These are phyloP conservation scores for Citrus medica DNA, from an alignment of 345 rosid species.

Conservation along the genomic window DNA sequence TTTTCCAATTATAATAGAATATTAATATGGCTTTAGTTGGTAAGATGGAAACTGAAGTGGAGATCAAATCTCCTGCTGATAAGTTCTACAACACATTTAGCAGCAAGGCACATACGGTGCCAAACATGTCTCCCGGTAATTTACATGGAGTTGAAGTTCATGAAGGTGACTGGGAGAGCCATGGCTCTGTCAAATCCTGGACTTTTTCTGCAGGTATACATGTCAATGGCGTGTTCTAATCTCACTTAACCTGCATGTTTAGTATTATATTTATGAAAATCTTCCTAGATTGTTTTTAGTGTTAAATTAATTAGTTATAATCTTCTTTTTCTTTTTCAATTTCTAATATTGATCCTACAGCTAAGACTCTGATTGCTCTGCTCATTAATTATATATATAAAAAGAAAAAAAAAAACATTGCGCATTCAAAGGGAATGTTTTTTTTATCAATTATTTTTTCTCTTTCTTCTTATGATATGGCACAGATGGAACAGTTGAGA, in stretches of 20 bases:
- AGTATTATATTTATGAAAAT: too few species aligned
- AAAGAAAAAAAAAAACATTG: too few species aligned
- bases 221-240: background rate
- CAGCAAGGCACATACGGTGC: conserved; percentile 1
- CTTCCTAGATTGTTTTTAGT: too few species aligned
- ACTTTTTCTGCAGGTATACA: conserved; percentile 3
- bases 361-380: background rate
- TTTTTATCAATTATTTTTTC: too few species aligned
- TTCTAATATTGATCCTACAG: background rate
- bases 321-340: too few species aligned
- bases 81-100: conserved; percentile 6
- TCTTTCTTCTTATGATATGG: too few species aligned
- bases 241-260: too few species aligned
- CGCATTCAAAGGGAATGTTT: background rate
- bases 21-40: conserved; percentile 9
- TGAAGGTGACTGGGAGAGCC: conserved; percentile 1
- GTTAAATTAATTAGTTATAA: too few species aligned
- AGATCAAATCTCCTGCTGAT: conserved; percentile 23
- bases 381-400: background rate
- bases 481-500: background rate
- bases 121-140: background rate
- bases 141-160: conserved; percentile 14
- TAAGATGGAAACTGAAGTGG: conserved; percentile 15
- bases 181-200: conserved; percentile 17
- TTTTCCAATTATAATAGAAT: background rate